Conservation (phyloP, 2,329 filamentous ascomycete genomes). For the Fusarium sp. region DNA sequence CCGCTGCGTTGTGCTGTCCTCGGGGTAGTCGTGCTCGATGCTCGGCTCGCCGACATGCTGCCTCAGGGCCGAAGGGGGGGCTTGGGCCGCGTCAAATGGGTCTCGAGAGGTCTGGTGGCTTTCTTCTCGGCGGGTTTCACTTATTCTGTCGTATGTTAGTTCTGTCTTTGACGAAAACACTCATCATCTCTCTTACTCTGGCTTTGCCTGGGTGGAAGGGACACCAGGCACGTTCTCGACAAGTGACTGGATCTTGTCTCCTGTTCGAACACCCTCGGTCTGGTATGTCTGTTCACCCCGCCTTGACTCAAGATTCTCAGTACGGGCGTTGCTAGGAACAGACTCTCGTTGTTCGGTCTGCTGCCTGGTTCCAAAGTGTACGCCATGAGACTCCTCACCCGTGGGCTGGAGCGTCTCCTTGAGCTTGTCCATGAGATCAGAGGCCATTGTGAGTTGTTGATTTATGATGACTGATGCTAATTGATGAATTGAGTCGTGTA, state of each 20-base stretch:
- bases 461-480: neutral
- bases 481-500: neutral
- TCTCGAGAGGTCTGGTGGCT: neutral
- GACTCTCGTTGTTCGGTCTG: constrained; percentile 15
- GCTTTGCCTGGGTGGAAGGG: constrained; percentile 6
- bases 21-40: constrained; percentile 48
- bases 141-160: neutral
- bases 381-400: constrained; percentile 12
- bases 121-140: constrained; percentile 1
- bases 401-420: constrained; percentile 32
- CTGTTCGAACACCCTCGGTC: constrained; percentile 23
- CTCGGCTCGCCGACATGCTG: constrained; percentile 43
- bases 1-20: constrained; percentile 46
- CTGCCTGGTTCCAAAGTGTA: neutral
- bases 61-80: constrained; percentile 42
- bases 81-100: constrained; percentile 39
- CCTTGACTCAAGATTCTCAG: neutral
- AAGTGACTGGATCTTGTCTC: constrained; percentile 22
- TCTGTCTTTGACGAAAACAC: neutral
- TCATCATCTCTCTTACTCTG: constrained; percentile 1
- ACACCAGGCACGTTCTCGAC: constrained; percentile 29
- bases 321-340: neutral
- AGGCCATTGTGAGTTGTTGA: constrained; percentile 24
- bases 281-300: constrained; percentile 1
- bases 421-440: constrained; percentile 34